These are phyloP conservation scores for Botrytis sinoallii DNA, from an alignment of 2,329 filamentous ascomycete species.

Conservation along the genomic window DNA sequence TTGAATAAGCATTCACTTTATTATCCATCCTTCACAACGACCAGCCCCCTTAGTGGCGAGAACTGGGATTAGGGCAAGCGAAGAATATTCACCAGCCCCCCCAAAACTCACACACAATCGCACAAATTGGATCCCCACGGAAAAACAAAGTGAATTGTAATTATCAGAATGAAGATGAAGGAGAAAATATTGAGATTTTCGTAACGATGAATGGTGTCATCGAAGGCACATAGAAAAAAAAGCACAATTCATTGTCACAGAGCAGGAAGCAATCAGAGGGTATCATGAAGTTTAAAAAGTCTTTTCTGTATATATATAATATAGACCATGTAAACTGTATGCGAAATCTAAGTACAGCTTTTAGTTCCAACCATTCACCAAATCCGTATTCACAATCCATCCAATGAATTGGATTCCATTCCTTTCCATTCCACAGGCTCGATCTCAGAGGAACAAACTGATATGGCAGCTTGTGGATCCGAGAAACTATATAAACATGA, in stretches of 20 bases:
- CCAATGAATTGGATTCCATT: neutral
- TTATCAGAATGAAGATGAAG: neutral
- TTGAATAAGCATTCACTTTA: neutral
- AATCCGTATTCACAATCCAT: neutral
- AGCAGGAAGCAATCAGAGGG: neutral
- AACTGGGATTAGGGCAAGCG: neutral
- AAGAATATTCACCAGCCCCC: neutral
- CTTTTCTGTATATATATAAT: neutral
- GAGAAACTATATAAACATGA: neutral
- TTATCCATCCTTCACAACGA: neutral
- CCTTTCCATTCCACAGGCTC: neutral
- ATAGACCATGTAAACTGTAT: neutral
- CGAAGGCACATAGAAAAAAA: neutral
- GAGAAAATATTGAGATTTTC: neutral
- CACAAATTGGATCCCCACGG: neutral
- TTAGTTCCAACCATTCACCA: neutral
- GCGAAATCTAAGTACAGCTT: neutral
- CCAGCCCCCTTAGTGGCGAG: neutral
- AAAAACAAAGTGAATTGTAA: neutral
- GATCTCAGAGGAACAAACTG: neutral
- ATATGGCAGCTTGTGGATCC: neutral
- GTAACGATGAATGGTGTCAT: neutral
- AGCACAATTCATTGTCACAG: neutral
- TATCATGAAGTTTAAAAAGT: neutral
- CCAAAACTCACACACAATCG: neutral